Base-by-base conservation (phyloP, 805 yeast genomes). In the Debaryomyces castellii region DNA sequence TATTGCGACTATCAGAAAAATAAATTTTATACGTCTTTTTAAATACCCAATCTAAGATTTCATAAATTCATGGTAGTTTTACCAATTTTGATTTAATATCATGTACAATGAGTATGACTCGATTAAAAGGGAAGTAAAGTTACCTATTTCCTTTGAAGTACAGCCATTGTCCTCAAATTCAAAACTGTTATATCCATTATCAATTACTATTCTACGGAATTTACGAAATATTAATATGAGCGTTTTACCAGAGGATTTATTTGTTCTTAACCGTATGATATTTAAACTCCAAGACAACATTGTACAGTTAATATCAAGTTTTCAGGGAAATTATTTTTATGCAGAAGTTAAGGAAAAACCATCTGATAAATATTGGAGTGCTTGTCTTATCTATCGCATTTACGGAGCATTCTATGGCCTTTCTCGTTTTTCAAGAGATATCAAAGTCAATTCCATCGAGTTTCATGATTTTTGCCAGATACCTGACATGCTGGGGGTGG, bases 71-170 rank as follows among this genome's bases (percentile, higher is more conserved):
- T 30, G 34, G 12, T 16, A 30, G 5, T 14, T 14, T 9, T 30
- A 4, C 7, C 18, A 30, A 30, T 3, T 14, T 30, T 17, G 8
- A 18, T 30, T 14, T 30, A 30, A 3, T 17, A 30, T 8, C 17
- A 35, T 35, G 38, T 11, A 11, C 12, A 18, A 16, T 20, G 24
- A n/a, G 14, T 7, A 21, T 35, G 38, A 35, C 9, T n/a, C 3
- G 12, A 4, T 12, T 10, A 35, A 6, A 7, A 20, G 12, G 5
- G 23, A 20, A 11, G 7, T 21, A 35, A 18, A 17, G 28, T 41
- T 54, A 6, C 60, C 60, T n/a, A 41, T 53, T 12, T 41, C 58
- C 12, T 57, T 57, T 42, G 55, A 52, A 18, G 51, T 55, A 3
- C 41, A 33, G 22, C 45, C 40, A 16, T 33, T 39, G 12, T 33